Base-by-base conservation (phyloP, 306 rosid species). In the Dryas octopetala region DNA sequence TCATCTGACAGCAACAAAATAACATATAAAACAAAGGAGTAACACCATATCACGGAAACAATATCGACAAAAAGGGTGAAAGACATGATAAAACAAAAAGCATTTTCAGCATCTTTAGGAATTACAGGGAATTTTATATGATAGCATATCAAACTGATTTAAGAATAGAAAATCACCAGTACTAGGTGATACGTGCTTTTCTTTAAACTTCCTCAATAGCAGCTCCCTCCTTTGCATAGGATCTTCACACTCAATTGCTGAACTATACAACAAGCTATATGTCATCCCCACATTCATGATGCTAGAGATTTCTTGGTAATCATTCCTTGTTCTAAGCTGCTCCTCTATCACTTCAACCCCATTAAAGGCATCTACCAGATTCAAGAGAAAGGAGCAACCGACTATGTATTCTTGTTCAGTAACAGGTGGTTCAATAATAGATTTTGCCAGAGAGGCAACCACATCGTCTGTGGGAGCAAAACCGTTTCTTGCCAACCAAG, bases 301-400 rank as follows among this genome's bases (percentile, higher is more conserved):
- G 88, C 93, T 89, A 79, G 83, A 84, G 68, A 86, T 83, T 84
- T 92, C 96, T 70, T 86, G 92, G 83, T 95, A 95, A 79, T 90
- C 91, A 76, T 83, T 88, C 83, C 99, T 83, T 62, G 79, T 85
- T 85, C 84, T 89, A 80, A 95, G 88, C 71, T 92, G 96, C 72
- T 95, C 97, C 80, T 95, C 99, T 76, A 95, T 90, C 74, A 90
- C 78, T 85, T 95, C 97, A 76, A 95, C 97, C 60, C 99, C 99
- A 83, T 74, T 83, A 69, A 90, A 80, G 12, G 97, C 96, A 84
- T 92, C 98, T 76, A 79, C 91, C 61, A 95, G 96, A 92, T 92
- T 95, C 84, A 95, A 84, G 78, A 95, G 95, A 80, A 85, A 83
- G 58, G 91, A 81, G 85, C 99, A 92, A 52, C 95, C 92, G 32